These are phyloP conservation scores for Aspergillus saccharolyticus DNA, from an alignment of 495 filamentous ascomycete genomes.

Conservation along the genomic window DNA sequence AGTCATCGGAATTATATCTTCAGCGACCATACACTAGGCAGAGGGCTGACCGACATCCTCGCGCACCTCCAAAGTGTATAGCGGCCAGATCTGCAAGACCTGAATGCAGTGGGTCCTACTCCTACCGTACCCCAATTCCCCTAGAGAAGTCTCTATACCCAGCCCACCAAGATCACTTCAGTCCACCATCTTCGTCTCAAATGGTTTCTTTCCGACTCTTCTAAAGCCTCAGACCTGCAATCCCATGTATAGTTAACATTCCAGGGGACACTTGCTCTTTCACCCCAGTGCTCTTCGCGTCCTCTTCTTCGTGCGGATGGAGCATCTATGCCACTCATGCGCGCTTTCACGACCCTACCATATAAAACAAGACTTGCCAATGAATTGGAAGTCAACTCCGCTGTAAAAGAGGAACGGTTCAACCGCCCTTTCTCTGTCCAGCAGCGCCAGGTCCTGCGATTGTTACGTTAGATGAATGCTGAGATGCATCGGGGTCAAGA, in stretches of 20 bases:
- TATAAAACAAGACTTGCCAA: background rate
- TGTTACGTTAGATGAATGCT: slow-evolving; percentile 10
- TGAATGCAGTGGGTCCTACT: background rate
- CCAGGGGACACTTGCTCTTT: background rate
- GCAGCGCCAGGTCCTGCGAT: slow-evolving; percentile 22
- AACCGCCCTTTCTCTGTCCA: slow-evolving; percentile 30
- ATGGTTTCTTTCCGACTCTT: background rate
- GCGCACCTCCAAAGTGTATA: background rate
- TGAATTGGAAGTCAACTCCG: background rate
- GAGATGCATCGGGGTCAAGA: slow-evolving; percentile 6
- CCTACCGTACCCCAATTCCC: background rate
- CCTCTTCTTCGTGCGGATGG: background rate
- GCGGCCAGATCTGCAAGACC: background rate
- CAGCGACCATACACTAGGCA: background rate
- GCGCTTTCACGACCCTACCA: background rate
- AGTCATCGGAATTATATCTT: background rate
- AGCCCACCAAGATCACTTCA: background rate
- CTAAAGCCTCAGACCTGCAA: background rate
- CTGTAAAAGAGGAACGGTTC: slow-evolving; percentile 4
- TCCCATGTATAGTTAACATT: background rate
- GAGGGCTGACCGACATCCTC: background rate
- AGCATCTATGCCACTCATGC: background rate
- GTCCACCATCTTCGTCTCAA: background rate
- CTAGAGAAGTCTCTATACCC: background rate
- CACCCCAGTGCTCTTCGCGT: background rate